Base-by-base conservation (phyloP, 441 rosid genomes). In the Gossypium aridum region DNA sequence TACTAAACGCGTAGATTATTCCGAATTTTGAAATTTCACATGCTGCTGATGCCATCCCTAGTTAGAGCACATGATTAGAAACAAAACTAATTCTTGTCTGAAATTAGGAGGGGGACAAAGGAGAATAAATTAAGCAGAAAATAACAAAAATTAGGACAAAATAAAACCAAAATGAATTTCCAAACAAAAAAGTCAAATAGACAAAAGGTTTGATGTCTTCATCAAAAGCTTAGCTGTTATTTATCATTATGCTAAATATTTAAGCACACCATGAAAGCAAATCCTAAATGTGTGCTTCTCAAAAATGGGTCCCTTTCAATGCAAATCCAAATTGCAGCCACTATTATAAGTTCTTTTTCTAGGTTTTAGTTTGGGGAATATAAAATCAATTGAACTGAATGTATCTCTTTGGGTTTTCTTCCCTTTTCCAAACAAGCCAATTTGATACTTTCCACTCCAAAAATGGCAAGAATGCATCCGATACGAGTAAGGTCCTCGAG, bases 161-260 rank as follows among this genome's bases (percentile, higher is more conserved):
- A 60, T 4, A 31, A 31, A 31, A 1, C 7, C 37, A 60, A 25
- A 12, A 25, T 43, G 1, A 43, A 43, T 43, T 43, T 43, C 3
- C 37, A 5, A 31, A 31, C 67, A 69, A 22, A 61, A 19, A 19
- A 74, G 64, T 75, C 71, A 60, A 72, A 74, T 76, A 39, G 73
- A 74, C 70, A 37, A 65, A 67, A 70, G 61, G 3, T 2, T 74
- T 54, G 19, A 64, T 61, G 86, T 79, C 83, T 62, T 62, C 7
- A 45, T 80, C 84, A 76, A 64, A 54, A 70, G 77, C 82, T 81
- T 83, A 78, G 84, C 89, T 80, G 86, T 84, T 85, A 10, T 71
- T 77, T 80, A 78, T 80, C 73, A 77, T 79, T 75, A 74, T 75
- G 73, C 75, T 57, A 73, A 85, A 85, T 77, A 67, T 67, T 34